These are phyloP conservation scores for Russula earlei DNA, from an alignment of 768 basidiomycete genomes.

Conservation along the genomic window DNA sequence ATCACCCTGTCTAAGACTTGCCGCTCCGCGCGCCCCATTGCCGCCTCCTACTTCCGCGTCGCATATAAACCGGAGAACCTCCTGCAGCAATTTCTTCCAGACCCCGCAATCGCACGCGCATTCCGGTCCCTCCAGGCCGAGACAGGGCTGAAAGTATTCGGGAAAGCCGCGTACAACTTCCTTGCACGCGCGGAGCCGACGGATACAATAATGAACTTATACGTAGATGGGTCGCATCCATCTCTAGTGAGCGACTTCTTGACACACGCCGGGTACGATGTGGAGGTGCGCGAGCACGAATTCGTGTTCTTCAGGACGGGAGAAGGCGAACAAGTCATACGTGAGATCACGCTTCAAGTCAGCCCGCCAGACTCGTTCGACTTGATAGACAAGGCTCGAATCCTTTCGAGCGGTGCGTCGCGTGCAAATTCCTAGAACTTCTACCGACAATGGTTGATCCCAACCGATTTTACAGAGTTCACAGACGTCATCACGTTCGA, in stretches of 20 bases:
- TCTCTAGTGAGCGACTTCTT: background rate
- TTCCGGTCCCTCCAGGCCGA: conserved; percentile 8
- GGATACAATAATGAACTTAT: background rate
- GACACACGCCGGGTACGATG: background rate
- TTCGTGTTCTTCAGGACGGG: conserved; percentile 1
- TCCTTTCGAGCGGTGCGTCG: background rate
- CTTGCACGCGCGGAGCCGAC: background rate
- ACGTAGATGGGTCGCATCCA: background rate
- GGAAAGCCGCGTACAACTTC: conserved; percentile 7
- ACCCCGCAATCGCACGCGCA: background rate
- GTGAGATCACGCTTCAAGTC: background rate
- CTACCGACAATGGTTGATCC: background rate
- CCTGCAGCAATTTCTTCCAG: conserved; percentile 1
- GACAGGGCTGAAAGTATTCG: background rate
- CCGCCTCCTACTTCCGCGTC: conserved; percentile 13
- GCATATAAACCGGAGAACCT: conserved; percentile 12
- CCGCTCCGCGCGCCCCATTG: conserved; percentile 7
- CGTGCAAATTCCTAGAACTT: background rate
- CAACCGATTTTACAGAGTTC: background rate
- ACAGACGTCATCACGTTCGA: conserved; percentile 10
- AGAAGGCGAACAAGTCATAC: background rate
- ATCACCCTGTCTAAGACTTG: conserved; percentile 8
- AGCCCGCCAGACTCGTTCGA: background rate
- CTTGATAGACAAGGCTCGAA: background rate
- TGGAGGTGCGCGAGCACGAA: background rate